phyloP scores from a whole-genome alignment of 2,329 filamentous ascomycete genomes.

The Nannizzia gypsea region DNA sequence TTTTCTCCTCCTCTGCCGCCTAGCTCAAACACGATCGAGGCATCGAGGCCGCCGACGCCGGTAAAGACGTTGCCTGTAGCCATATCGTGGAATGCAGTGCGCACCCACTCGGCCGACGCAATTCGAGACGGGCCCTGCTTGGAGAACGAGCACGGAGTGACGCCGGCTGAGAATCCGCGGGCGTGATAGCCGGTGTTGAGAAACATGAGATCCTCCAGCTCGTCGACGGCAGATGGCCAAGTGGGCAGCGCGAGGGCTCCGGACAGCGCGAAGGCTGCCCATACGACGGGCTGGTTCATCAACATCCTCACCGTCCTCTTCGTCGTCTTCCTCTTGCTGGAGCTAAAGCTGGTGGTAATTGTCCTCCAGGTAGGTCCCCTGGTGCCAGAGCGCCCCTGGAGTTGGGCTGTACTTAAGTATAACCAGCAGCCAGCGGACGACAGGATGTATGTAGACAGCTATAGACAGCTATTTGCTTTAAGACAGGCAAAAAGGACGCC shows the following conservation, averaged over 20 bases:
- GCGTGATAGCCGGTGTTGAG: constrained; percentile 10
- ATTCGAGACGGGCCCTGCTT: constrained; percentile 8
- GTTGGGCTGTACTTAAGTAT: too few relatives aligned
- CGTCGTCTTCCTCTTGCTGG: neutral
- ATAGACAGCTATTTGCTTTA: too few relatives aligned
- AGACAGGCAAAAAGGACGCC: too few relatives aligned
- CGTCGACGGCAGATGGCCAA: constrained; percentile 10
- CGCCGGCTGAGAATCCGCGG: constrained; percentile 11
- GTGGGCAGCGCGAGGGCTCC: constrained; percentile 8
- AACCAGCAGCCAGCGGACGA: too few relatives aligned
- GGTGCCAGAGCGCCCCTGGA: too few relatives aligned
- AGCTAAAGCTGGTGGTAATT: too few relatives aligned
- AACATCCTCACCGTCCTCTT: neutral
- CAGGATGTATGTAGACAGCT: too few relatives aligned
- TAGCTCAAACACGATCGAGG: constrained; percentile 11
- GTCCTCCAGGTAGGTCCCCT: too few relatives aligned
- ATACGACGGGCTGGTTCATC: neutral
- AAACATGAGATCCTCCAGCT: constrained; percentile 13
- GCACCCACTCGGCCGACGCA: constrained; percentile 11
- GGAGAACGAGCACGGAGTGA: constrained; percentile 11
- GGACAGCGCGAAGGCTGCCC: neutral
- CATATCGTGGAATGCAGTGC: constrained; percentile 12
- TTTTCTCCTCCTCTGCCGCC: constrained; percentile 13
- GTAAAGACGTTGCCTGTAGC: constrained; percentile 10
- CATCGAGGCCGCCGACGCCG: constrained; percentile 11